A percentile compares a stretch with the other conserved stretches of the same genome.
phyloP scores from a whole-genome alignment of 352 stramenopile genomes.

The Pythium plurisporium region DNA sequence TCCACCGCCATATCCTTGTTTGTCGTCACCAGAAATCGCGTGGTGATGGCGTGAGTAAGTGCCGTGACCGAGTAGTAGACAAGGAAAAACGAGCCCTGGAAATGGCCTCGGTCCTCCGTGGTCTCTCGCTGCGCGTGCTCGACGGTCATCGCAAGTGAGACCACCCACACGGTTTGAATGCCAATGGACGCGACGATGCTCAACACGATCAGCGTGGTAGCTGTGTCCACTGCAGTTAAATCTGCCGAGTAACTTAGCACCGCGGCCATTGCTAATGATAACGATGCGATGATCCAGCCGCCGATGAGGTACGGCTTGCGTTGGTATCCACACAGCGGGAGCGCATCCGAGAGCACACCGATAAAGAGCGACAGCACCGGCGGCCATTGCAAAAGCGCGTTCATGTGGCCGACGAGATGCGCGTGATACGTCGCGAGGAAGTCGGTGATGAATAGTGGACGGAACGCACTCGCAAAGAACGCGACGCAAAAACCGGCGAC shows the following conservation, averaged over 20 bases:
- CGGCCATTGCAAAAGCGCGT: conserved; percentile 13
- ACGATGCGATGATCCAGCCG: conserved; percentile 23
- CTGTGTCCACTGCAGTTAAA: not conserved
- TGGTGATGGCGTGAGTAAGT: conserved; percentile 25
- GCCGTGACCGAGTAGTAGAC: conserved; percentile 33
- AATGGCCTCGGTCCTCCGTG: conserved; percentile 32
- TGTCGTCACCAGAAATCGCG: conserved; percentile 10
- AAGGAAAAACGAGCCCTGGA: conserved; percentile 35
- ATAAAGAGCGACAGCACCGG: conserved; percentile 29
- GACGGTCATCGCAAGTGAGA: conserved; percentile 38
- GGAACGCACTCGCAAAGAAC: conserved; percentile 5
- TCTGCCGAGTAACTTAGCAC: not conserved
- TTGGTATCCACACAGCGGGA: conserved; percentile 44
- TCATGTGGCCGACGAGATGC: not conserved
- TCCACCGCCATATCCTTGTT: not conserved
- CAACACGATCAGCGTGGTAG: not conserved
- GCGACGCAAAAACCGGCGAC: conserved; percentile 1
- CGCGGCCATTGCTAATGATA: not conserved
- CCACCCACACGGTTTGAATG: conserved; percentile 31
- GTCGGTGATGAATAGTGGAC: conserved; percentile 1
- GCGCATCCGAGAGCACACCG: conserved; percentile 49
- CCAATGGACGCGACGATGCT: not conserved
- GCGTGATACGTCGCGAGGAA: not conserved
- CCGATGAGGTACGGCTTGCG: conserved; percentile 54
- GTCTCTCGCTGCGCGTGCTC: conserved; percentile 50